Base-by-base conservation (phyloP, 2,329 filamentous ascomycete genomes). In the Grosmannia penicillata region DNA sequence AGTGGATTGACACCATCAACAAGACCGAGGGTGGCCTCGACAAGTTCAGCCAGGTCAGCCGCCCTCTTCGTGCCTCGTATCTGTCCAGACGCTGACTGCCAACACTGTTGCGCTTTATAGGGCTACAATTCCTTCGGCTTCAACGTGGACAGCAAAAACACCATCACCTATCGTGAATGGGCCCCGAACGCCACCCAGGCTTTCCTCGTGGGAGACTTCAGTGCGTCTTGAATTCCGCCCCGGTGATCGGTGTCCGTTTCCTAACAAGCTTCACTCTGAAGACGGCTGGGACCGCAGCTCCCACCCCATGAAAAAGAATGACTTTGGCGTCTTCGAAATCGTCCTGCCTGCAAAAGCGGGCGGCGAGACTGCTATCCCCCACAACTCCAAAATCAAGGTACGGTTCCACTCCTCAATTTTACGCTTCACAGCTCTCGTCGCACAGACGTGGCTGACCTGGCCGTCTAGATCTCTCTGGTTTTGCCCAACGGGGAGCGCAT, bases 331-430 rank as follows among this genome's bases (percentile, higher is more conserved):
- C 22, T 98, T 89, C 63, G 82, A 93, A 53, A 76, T 95, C 37
- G 72, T 66, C 1, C 50, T 98, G 8, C 82, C 83, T 10, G 74
- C 81, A 33, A 72, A 72, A 41, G 55, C 47, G 25, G 61, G 85
- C 52, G 86, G 87, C 25, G 63, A 81, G 44, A 70, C 84, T 32
- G 78, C 77, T 4, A 94, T 98, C 51, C 71, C 80, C 35, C 91
- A 98, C 62, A 85, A 94, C 49, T 93, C 86, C 50, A 98, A 95
- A 63, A 62, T 98, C 61, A 98, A 98, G 79, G 89, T 87, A 55
- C 18, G 10, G 3, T 19, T 21, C 4, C 18, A 18, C 8, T 6
- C 11, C 3, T n/a, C n/a, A 6, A 15, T 11, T 14, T 10, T 4
- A 3, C 4, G 11, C 26, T 4, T 14, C 5, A 13, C 5, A 25